Conservation (phyloP, 805 yeast species). For the Gaillardinia entomophila region DNA sequence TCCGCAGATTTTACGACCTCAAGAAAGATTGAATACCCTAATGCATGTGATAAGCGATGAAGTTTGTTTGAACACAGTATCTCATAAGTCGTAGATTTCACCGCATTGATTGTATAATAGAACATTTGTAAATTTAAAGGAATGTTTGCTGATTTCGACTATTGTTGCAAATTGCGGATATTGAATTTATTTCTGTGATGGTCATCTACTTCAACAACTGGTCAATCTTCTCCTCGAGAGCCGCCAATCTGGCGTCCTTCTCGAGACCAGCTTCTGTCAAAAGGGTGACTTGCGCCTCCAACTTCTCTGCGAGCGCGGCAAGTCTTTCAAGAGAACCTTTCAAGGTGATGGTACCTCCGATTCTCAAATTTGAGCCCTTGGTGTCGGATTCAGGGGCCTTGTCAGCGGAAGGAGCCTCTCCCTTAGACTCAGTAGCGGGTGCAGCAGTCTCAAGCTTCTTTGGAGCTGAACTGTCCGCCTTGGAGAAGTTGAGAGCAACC, state of each 20-base stretch:
- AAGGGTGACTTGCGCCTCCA: conserved; percentile 51
- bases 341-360: conserved; percentile 55
- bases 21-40: conserved; percentile 20
- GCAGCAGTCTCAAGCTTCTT: neutral
- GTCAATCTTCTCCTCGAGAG: conserved; percentile 59
- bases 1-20: conserved; percentile 67
- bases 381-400: conserved; percentile 7
- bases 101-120: no score
- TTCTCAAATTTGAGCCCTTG: conserved; percentile 8
- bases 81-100: no score
- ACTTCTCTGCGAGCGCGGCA: conserved; percentile 47
- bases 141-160: no score
- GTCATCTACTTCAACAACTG: no score
- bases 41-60: no score
- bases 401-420: conserved; percentile 4
- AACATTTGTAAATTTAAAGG: no score
- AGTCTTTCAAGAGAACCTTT: conserved; percentile 68
- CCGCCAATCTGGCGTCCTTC: conserved; percentile 56
- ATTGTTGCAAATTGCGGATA: no score
- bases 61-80: no score
- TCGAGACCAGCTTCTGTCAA: conserved; percentile 51
- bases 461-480: conserved; percentile 3
- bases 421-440: no score
- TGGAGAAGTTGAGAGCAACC: conserved; percentile 4
- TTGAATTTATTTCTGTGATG: no score